phyloP scores from a whole-genome alignment of 2,329 filamentous ascomycete species.

The Raffaelea arxii region DNA sequence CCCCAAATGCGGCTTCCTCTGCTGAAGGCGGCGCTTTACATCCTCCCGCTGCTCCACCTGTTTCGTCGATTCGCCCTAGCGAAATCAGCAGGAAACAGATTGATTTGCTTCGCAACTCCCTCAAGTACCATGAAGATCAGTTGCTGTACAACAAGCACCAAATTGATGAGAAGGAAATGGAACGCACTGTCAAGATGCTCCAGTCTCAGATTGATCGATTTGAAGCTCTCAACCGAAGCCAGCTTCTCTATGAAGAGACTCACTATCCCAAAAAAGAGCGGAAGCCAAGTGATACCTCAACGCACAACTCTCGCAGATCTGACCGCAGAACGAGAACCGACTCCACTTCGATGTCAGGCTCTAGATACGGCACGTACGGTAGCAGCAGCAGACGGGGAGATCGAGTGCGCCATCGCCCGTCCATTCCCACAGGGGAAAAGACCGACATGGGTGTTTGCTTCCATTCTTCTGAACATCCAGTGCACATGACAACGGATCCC shows the following conservation, averaged over 20 bases:
- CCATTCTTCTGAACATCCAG: slow-evolving; percentile 20
- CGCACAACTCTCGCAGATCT: slow-evolving; percentile 1
- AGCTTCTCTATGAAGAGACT: slow-evolving; percentile 34
- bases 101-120: slow-evolving; percentile 36
- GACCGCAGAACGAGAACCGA: background rate
- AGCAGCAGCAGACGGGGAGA: slow-evolving; percentile 10
- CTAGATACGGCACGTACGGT: slow-evolving; percentile 8
- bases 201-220: slow-evolving; percentile 28
- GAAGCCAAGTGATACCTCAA: slow-evolving; percentile 14
- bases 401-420: slow-evolving; percentile 8
- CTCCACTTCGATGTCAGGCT: background rate
- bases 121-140: slow-evolving; percentile 49
- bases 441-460: slow-evolving; percentile 13
- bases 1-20: too few species aligned
- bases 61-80: slow-evolving; percentile 50
- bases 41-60: slow-evolving; percentile 28
- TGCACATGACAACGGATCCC: slow-evolving; percentile 15
- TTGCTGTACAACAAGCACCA: slow-evolving; percentile 53
- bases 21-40: slow-evolving; percentile 14
- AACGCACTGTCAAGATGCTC: slow-evolving; percentile 33
- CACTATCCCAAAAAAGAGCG: slow-evolving; percentile 26
- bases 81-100: slow-evolving; percentile 53
- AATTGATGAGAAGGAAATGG: slow-evolving; percentile 46
- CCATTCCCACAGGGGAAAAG: slow-evolving; percentile 10
- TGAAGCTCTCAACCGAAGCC: slow-evolving; percentile 33